Base-by-base conservation (phyloP, 768 basidiomycete genomes). In the Russula compacta region DNA sequence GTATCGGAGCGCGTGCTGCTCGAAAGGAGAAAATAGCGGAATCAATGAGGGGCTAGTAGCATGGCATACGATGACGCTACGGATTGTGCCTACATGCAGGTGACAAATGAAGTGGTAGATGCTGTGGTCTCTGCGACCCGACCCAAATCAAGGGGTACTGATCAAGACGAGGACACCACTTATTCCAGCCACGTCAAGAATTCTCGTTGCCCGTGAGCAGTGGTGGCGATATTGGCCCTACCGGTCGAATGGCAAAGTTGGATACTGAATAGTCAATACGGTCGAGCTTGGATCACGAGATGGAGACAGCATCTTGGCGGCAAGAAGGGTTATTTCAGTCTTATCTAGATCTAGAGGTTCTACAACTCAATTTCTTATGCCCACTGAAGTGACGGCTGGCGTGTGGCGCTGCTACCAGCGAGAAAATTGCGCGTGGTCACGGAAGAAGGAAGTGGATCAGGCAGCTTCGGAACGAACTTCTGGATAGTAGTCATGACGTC, bases 381-480 rank as follows among this genome's bases (percentile, higher is more conserved):
- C 19, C n/a, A 17, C 35, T 10, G n/a, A 29, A 38, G 33, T 5
- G 42, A 54, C 29, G 17, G 35, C 24, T 11, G 2, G 35, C 47
- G 32, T 33, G 39, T 49, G 53, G 29, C n/a, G 46, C 44, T 7
- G 39, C 38, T 21, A 3, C 15, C 14, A 39, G 43, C 11, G 29
- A 29, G 43, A 24, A 49, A 21, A 29, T 43, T 55, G 39, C 59
- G 24, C 46, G 46, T 60, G 53, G 60, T 38, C 29, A 24, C 46
- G 53, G 53, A 44, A 24, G 53, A 43, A 15, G 32, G 6, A 46
- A 17, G 59, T 60, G 59, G 59, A 60, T 60, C 53, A 60, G 60
- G 48, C 19, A 55, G 51, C 47, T 42, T 40, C 40, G 52, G 53
- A 49, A 49, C 33, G 42, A 17, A 32, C 3, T 21, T 43, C 33